Evolutionary conservation across 371 early-diverging fungal genomes (phyloP).

Genomic region (Mucor saturninus): DNA sequence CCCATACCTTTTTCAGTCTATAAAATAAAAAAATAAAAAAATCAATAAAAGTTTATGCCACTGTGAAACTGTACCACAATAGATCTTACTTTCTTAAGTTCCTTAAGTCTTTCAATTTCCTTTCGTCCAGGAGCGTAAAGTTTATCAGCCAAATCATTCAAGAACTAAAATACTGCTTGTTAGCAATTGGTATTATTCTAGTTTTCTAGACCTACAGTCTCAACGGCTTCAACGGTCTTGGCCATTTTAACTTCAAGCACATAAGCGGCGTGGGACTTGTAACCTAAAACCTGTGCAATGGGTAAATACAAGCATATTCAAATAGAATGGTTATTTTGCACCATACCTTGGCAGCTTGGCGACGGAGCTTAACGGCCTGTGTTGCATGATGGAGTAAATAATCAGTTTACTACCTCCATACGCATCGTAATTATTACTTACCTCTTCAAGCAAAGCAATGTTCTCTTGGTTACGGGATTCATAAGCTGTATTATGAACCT

Average conservation of each 20-base stretch:
- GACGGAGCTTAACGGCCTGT: slow-evolving; percentile 64
- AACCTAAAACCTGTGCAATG: slow-evolving; percentile 65
- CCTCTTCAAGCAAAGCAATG: slow-evolving; percentile 57
- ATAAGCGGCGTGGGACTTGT: slow-evolving; percentile 75
- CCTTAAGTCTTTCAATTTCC: slow-evolving; percentile 63
- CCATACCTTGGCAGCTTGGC: slow-evolving; percentile 57
- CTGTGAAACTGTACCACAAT: background rate
- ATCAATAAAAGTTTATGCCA: background rate
- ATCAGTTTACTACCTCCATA: background rate
- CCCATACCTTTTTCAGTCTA: slow-evolving; percentile 40
- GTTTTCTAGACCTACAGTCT: slow-evolving; percentile 33
- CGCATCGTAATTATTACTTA: slow-evolving; percentile 4
- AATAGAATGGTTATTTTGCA: background rate
- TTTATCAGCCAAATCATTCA: slow-evolving; percentile 63
- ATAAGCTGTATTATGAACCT: slow-evolving; percentile 53
- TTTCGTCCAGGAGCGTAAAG: slow-evolving; percentile 63
- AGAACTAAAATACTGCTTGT: slow-evolving; percentile 49
- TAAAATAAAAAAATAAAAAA: background rate
- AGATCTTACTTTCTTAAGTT: slow-evolving; percentile 57
- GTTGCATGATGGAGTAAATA: background rate
- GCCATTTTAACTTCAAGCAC: slow-evolving; percentile 87
- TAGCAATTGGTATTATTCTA: background rate
- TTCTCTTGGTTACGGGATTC: slow-evolving; percentile 68
- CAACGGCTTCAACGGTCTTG: slow-evolving; percentile 70
- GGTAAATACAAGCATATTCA: background rate